phyloP scores from a whole-genome alignment of 148 eudicot species.

The Chenopodium album region DNA sequence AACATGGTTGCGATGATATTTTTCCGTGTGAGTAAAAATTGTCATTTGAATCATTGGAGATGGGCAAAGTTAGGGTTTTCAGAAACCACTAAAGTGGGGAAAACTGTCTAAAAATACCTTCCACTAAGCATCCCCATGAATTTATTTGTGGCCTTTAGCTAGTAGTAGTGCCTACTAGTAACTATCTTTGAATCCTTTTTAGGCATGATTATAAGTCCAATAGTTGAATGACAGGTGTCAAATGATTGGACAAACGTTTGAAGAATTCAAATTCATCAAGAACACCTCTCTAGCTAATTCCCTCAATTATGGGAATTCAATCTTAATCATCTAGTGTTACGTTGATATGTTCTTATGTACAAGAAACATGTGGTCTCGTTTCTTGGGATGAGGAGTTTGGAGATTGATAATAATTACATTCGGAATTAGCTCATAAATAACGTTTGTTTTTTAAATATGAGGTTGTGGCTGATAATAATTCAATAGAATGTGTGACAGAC shows the following conservation, averaged over 20 bases:
- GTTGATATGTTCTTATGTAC: not conserved
- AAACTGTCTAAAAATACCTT: not conserved
- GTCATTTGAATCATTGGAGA: not conserved
- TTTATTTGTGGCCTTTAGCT: slow-evolving; percentile 2
- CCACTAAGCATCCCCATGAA: not conserved
- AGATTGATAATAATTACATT: no score
- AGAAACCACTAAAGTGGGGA: not conserved
- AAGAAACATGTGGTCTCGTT: not conserved
- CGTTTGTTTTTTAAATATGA: no score
- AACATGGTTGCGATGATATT: no score
- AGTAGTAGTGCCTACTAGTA: not conserved
- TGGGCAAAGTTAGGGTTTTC: not conserved
- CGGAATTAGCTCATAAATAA: not conserved
- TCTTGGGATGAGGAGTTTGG: not conserved
- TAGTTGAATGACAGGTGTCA: slow-evolving; percentile 7
- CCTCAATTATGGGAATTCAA: not conserved
- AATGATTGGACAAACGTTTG: not conserved
- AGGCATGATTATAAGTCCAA: slow-evolving; percentile 20
- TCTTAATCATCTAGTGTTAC: not conserved
- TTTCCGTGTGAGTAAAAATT: no score
- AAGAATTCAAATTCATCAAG: slow-evolving; percentile 18
- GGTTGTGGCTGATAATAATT: not conserved
- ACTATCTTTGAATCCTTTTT: not conserved
- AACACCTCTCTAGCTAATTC: not conserved
- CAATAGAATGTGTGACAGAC: no score